phyloP scores from a whole-genome alignment of 2,329 filamentous ascomycete species.

The Drechslerella dactyloides region DNA sequence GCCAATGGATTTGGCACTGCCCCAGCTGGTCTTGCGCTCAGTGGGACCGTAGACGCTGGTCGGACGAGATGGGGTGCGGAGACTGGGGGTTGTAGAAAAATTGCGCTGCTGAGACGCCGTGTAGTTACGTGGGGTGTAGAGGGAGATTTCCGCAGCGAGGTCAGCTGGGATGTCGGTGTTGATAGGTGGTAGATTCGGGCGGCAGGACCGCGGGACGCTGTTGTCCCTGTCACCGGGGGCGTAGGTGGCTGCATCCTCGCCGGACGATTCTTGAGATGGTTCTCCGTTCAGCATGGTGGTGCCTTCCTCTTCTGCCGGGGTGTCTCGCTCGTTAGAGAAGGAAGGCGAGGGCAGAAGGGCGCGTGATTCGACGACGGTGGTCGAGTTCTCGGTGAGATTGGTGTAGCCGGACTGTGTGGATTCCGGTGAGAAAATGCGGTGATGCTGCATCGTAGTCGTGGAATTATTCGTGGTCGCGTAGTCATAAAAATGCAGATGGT shows the following conservation, averaged over 20 bases:
- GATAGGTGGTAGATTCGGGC: slow-evolving; percentile 29
- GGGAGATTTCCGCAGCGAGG: slow-evolving; percentile 28
- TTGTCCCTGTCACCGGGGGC: slow-evolving; percentile 26
- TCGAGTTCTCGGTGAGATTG: no score
- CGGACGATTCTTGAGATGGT: no score
- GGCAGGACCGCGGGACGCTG: slow-evolving; percentile 4
- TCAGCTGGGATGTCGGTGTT: slow-evolving; percentile 35
- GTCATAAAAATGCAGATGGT: not conserved
- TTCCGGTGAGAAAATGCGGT: no score
- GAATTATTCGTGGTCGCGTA: not conserved
- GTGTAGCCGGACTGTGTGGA: no score
- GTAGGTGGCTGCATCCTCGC: not conserved
- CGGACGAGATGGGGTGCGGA: slow-evolving; percentile 24
- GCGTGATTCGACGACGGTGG: no score
- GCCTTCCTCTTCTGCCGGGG: not conserved
- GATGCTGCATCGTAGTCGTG: not conserved
- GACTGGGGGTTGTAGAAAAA: slow-evolving; percentile 23
- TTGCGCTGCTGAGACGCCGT: slow-evolving; percentile 40
- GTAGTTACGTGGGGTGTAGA: slow-evolving; percentile 38
- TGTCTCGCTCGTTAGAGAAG: no score
- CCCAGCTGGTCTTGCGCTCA: slow-evolving; percentile 43
- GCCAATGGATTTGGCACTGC: slow-evolving; percentile 30
- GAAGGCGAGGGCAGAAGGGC: no score
- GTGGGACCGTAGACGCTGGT: slow-evolving; percentile 28
- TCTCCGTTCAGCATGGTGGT: slow-evolving; percentile 3